These are phyloP conservation scores for Aspergillus brasiliensis DNA, from an alignment of 2,329 filamentous ascomycete genomes.

Conservation along the genomic window DNA sequence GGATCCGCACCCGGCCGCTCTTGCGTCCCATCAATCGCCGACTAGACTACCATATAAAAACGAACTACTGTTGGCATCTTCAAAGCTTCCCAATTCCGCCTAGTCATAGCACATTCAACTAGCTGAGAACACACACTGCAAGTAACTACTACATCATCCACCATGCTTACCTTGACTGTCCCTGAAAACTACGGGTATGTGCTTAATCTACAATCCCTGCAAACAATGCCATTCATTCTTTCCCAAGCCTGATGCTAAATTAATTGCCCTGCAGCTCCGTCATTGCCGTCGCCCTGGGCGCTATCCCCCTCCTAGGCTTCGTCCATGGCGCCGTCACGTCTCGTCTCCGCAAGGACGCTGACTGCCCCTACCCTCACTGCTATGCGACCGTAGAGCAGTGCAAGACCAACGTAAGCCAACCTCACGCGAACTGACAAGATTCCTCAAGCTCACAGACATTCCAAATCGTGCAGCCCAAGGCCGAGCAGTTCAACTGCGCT, in stretches of 20 bases:
- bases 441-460: conserved; percentile 25
- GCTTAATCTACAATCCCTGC: background rate
- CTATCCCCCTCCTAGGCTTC: conserved; percentile 55
- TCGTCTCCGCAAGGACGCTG: conserved; percentile 53
- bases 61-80: background rate
- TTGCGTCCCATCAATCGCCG: background rate
- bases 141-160: conserved; percentile 16
- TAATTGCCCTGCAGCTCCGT: conserved; percentile 51
- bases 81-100: background rate
- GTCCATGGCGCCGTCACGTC: conserved; percentile 54
- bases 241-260: background rate
- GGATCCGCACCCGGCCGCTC: background rate
- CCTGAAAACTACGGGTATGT: conserved; percentile 54
- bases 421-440: conserved; percentile 13
- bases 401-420: conserved; percentile 44
- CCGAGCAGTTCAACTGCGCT: conserved; percentile 55
- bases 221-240: background rate
- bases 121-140: background rate
- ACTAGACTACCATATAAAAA: background rate
- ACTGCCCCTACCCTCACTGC: conserved; percentile 59
- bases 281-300: conserved; percentile 56
- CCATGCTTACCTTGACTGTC: conserved; percentile 46
- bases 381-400: conserved; percentile 61
- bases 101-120: background rate
- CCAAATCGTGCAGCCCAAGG: conserved; percentile 35